These are phyloP conservation scores for Kwoniella newhampshirensis DNA, from an alignment of 768 basidiomycete species.

Conservation along the genomic window DNA sequence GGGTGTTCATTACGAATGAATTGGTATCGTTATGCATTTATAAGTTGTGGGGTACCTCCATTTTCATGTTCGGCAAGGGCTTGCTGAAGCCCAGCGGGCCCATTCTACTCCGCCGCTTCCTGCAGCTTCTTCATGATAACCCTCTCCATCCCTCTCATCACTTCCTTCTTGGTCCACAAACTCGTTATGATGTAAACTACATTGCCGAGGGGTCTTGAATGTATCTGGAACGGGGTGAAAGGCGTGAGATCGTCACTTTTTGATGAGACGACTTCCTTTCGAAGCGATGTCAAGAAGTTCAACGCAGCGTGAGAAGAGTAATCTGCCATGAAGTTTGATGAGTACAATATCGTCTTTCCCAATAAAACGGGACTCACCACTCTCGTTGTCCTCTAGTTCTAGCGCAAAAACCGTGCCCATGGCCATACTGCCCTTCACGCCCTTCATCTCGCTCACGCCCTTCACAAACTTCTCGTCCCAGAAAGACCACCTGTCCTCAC, in stretches of 20 bases:
- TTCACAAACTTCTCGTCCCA: conserved; percentile 76
- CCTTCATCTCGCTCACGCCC: conserved; percentile 60
- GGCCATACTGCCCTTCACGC: conserved; percentile 76
- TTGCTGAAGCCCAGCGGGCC: too few relatives aligned
- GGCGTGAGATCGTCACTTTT: conserved; percentile 54
- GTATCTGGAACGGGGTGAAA: conserved; percentile 67
- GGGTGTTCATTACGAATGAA: too few relatives aligned
- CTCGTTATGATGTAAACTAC: conserved; percentile 53
- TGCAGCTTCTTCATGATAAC: conserved; percentile 59
- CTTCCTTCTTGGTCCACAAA: conserved; percentile 42
- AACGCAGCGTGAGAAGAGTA: conserved; percentile 67
- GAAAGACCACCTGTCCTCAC: conserved; percentile 69
- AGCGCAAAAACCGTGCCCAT: conserved; percentile 82
- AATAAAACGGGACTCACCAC: conserved; percentile 21
- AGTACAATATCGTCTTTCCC: background rate
- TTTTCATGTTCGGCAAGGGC: too few relatives aligned
- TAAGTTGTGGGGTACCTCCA: too few relatives aligned
- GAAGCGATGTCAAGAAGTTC: conserved; percentile 61
- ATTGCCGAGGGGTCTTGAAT: conserved; percentile 85
- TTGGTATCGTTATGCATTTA: too few relatives aligned
- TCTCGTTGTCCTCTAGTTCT: conserved; percentile 61
- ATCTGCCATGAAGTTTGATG: conserved; percentile 47
- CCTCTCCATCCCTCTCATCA: conserved; percentile 55
- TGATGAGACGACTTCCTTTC: conserved; percentile 31
- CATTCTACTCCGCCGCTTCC: background rate